Percentiles rank a stretch among this genome's conserved stretches.
phyloP scores from a whole-genome alignment of 176 grass and related monocot species.

The Aegilops tauschii region DNA sequence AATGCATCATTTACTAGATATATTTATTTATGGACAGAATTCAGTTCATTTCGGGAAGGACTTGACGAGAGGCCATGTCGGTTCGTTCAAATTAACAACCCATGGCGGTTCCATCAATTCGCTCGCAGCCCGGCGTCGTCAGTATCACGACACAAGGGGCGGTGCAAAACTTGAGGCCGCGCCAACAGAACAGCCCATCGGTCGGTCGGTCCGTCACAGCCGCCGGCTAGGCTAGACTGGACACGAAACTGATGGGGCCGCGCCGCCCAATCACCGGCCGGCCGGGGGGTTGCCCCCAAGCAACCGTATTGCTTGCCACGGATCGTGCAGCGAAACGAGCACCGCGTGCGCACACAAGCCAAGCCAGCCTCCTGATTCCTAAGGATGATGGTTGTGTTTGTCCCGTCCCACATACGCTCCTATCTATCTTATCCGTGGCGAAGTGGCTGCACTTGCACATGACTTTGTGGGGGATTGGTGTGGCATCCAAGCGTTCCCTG shows the following conservation, averaged over 20 bases:
- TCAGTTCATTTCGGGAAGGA: background rate
- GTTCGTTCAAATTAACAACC: background rate
- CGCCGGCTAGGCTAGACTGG: background rate
- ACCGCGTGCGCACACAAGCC: background rate
- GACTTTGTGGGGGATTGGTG: background rate
- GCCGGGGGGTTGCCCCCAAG: constrained; percentile 6
- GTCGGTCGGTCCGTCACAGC: background rate
- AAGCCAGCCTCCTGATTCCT: background rate
- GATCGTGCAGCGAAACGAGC: constrained; percentile 22
- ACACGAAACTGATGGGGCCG: background rate
- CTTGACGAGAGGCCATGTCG: background rate
- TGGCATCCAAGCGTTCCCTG: background rate
- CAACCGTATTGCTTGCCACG: constrained; percentile 32
- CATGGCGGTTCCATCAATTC: too few species aligned
- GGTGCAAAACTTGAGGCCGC: background rate
- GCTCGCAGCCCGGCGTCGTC: too few species aligned
- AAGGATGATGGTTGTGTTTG: background rate
- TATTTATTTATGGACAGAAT: too few species aligned
- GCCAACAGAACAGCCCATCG: background rate
- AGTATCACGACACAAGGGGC: too few species aligned
- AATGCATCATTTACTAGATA: background rate
- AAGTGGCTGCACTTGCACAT: background rate
- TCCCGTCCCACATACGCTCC: background rate
- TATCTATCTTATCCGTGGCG: background rate
- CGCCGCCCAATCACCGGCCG: background rate